phyloP scores from a whole-genome alignment of 1,139 yeast species.

The Suzukiozyma palmioleophila region DNA sequence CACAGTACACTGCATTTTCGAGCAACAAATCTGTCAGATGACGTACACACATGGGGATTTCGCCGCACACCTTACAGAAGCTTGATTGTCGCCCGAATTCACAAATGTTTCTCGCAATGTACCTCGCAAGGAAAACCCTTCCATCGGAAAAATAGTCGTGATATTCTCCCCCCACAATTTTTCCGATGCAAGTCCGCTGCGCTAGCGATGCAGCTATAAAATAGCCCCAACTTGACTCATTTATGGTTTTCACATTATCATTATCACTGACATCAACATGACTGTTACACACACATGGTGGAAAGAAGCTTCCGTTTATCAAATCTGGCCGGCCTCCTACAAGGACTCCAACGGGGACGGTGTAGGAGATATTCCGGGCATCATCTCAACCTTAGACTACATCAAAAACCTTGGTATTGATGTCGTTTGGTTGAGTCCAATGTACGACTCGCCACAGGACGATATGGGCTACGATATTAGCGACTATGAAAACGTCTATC shows the following conservation, averaged over 20 bases:
- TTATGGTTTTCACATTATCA: too few relatives aligned
- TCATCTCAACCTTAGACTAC: conserved; percentile 48
- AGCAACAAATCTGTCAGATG: too few relatives aligned
- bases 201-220: too few relatives aligned
- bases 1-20: too few relatives aligned
- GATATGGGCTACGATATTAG: conserved; percentile 64
- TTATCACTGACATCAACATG: conserved; percentile 6
- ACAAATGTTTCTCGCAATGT: not conserved
- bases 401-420: conserved; percentile 49
- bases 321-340: conserved; percentile 56
- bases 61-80: too few relatives aligned
- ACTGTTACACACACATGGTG: conserved; percentile 37
- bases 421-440: conserved; percentile 55
- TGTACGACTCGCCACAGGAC: conserved; percentile 55
- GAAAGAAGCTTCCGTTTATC: conserved; percentile 54
- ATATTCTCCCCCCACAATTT: not conserved
- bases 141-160: conserved; percentile 1
- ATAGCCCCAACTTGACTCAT: too few relatives aligned
- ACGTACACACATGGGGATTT: too few relatives aligned
- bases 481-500: conserved; percentile 48
- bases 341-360: conserved; percentile 59
- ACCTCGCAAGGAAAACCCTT: not conserved
- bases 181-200: not conserved
- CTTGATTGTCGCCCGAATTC: too few relatives aligned
- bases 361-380: conserved; percentile 53